These are phyloP conservation scores for Fusarium fujikuroi DNA, from an alignment of 2,329 filamentous ascomycete species.

Conservation along the genomic window DNA sequence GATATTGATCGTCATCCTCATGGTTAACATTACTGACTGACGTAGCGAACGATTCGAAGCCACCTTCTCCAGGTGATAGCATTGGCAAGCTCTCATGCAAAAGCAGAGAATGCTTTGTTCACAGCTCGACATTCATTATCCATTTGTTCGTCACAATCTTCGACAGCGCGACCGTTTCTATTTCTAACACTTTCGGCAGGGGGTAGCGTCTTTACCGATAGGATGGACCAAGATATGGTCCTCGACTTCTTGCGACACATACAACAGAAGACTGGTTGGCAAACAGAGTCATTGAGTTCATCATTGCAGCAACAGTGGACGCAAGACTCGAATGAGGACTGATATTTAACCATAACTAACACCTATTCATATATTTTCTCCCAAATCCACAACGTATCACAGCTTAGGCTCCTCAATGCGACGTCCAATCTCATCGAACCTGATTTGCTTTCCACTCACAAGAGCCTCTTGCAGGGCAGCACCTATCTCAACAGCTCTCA, in stretches of 20 bases:
- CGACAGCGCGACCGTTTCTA: too few species aligned
- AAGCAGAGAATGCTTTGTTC: background rate
- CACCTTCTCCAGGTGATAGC: background rate
- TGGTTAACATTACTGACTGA: background rate
- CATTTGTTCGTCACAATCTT: background rate
- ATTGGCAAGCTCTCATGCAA: background rate
- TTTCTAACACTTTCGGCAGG: background rate
- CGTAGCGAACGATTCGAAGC: background rate
- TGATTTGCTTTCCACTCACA: conserved; percentile 19
- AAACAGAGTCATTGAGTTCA: background rate
- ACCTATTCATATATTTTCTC: background rate
- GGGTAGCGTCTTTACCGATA: background rate
- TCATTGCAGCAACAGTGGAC: background rate
- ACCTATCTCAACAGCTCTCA: conserved; percentile 19
- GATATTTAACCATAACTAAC: background rate
- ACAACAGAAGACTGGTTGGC: background rate
- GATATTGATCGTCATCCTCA: too few species aligned
- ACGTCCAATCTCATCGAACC: conserved; percentile 24
- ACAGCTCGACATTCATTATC: background rate
- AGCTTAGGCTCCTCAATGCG: conserved; percentile 25
- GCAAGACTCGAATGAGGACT: background rate
- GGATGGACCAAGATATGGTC: background rate
- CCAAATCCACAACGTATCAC: background rate
- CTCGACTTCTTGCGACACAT: background rate
- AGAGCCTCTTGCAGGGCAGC: conserved; percentile 22